Conservation (phyloP, 371 early-diverging fungal genomes). For the Choanephora cucurbitarum region DNA sequence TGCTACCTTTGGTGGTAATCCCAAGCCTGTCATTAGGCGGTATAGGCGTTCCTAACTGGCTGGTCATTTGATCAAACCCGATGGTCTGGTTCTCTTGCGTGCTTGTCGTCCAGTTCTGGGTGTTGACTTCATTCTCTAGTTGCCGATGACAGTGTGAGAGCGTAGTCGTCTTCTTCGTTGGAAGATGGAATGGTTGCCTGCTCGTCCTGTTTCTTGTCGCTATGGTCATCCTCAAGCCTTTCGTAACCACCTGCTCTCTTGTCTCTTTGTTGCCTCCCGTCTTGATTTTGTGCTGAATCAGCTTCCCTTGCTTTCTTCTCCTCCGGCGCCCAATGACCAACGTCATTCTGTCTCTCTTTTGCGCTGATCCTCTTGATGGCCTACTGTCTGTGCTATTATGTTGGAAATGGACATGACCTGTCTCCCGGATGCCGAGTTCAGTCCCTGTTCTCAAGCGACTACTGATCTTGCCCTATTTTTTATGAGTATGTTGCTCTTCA, state of each 20-base stretch:
- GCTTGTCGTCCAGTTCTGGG: neutral
- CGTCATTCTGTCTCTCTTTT: neutral
- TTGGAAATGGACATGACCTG: neutral
- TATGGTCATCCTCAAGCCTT: constrained; percentile 6
- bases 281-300: neutral
- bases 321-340: neutral
- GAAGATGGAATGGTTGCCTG: constrained; percentile 17
- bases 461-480: too few relatives aligned
- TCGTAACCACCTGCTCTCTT: neutral
- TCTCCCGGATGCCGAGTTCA: neutral
- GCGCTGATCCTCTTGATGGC: neutral
- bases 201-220: neutral
- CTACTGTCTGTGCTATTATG: neutral
- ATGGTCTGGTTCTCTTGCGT: neutral
- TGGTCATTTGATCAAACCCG: neutral
- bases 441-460: neutral
- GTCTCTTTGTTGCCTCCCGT: neutral
- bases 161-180: constrained; percentile 16
- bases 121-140: neutral
- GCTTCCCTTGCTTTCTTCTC: neutral
- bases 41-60: too few relatives aligned
- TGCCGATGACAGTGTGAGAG: neutral
- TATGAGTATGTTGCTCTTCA: too few relatives aligned
- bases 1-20: neutral
- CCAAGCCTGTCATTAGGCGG: too few relatives aligned